A percentile compares a stretch with the other conserved stretches of the same genome.
phyloP scores from a whole-genome alignment of 2,329 filamentous ascomycete genomes.

The Calonectria ilicicola region DNA sequence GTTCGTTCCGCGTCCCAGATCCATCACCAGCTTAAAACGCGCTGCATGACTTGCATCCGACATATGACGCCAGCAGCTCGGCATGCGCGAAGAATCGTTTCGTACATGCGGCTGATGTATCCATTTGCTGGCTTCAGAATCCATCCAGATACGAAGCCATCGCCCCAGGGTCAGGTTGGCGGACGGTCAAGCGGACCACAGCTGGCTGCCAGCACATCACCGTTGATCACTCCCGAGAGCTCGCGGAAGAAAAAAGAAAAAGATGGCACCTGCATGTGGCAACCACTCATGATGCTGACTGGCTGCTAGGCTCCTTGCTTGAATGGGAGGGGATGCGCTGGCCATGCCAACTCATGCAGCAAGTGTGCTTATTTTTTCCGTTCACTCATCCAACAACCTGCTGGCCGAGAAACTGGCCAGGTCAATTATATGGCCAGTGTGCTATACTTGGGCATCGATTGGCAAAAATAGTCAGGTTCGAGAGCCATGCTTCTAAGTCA shows the following conservation, averaged over 20 bases:
- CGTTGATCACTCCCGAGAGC: conserved; percentile 30
- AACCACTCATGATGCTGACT: conserved; percentile 29
- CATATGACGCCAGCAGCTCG: conserved; percentile 12
- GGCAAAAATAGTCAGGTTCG: conserved; percentile 18
- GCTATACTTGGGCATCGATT: conserved; percentile 16
- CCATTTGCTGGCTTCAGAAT: neutral
- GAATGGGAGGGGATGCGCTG: conserved; percentile 42
- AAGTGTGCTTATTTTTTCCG: conserved; percentile 16
- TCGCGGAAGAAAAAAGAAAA: neutral
- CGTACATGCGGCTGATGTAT: neutral
- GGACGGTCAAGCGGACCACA: neutral
- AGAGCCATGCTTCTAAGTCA: neutral
- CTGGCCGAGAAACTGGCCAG: neutral
- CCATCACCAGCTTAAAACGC: conserved; percentile 1
- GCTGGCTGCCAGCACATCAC: conserved; percentile 39
- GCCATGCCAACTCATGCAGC: conserved; percentile 43
- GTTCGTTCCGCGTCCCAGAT: neutral
- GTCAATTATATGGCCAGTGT: conserved; percentile 29
- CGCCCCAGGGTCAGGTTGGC: conserved; percentile 5
- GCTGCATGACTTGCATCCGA: conserved; percentile 21
- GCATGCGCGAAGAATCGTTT: conserved; percentile 14
- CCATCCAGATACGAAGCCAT: conserved; percentile 1
- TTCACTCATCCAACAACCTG: conserved; percentile 20
- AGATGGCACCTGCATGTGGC: neutral
- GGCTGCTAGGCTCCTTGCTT: conserved; percentile 26